Conservation (phyloP, 1,284 basidiomycete species). For the Ustilago bromivora region DNA sequence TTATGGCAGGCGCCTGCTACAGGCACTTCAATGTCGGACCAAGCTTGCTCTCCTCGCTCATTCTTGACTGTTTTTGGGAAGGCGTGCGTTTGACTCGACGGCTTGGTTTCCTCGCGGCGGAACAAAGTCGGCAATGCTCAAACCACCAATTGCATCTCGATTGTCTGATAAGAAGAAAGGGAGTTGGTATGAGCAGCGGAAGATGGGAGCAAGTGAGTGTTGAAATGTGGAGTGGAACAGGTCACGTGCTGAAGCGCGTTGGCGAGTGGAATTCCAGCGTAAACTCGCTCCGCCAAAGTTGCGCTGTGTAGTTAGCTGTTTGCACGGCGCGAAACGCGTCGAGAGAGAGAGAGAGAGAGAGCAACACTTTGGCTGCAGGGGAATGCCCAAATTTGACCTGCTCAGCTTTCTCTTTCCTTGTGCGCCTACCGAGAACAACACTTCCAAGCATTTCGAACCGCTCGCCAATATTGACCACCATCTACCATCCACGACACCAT, state of each 20-base stretch:
- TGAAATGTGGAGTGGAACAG: slow-evolving; percentile 25
- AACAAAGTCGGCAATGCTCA: not conserved
- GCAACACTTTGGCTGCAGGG: slow-evolving; percentile 26
- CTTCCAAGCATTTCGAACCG: slow-evolving; percentile 4
- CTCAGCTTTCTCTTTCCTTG: not conserved
- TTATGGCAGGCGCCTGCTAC: not conserved
- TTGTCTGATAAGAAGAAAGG: not conserved
- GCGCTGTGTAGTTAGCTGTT: not conserved
- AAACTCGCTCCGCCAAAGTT: slow-evolving; percentile 8
- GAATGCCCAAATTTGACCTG: too few relatives aligned
- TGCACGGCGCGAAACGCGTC: slow-evolving; percentile 37
- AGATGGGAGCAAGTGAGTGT: not conserved
- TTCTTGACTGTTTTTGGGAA: not conserved
- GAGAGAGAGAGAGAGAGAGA: slow-evolving; percentile 9
- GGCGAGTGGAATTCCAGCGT: slow-evolving; percentile 2
- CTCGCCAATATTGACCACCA: slow-evolving; percentile 5
- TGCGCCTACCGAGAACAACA: slow-evolving; percentile 27
- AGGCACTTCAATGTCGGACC: not conserved
- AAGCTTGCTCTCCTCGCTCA: not conserved
- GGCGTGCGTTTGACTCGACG: too few relatives aligned
- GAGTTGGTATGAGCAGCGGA: not conserved
- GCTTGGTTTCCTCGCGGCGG: too few relatives aligned
- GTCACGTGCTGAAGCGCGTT: slow-evolving; percentile 37
- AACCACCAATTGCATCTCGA: not conserved
- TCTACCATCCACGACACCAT: slow-evolving; percentile 1